Conservation (phyloP, 345 rosid genomes). For the Sisymbrium irio region DNA sequence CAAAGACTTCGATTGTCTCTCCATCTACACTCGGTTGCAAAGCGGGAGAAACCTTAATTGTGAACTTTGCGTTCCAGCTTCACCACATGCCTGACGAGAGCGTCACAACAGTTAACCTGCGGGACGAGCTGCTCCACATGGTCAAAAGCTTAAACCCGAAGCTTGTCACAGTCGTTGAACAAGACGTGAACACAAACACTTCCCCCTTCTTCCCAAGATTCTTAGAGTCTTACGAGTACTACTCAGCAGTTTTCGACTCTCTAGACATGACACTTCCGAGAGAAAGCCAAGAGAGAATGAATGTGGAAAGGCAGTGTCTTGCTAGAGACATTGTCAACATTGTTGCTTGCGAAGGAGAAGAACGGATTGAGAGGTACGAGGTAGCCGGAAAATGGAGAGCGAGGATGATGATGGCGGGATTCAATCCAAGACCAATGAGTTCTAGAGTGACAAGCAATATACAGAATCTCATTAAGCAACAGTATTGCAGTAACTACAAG, state of each 20-base stretch:
- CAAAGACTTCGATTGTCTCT: constrained; percentile 66
- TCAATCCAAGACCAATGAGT: constrained; percentile 63
- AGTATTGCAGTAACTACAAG: constrained; percentile 63
- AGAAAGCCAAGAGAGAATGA: constrained; percentile 94
- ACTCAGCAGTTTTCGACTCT: constrained; percentile 86
- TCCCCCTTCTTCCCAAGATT: constrained; percentile 83
- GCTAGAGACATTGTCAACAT: constrained; percentile 94
- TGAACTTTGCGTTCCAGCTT: constrained; percentile 95
- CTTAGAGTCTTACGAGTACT: constrained; percentile 79
- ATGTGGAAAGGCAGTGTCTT: constrained; percentile 90
- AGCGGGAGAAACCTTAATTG: constrained; percentile 71
- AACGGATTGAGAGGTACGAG: constrained; percentile 86
- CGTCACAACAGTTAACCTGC: constrained; percentile 79
- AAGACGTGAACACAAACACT: constrained; percentile 90
- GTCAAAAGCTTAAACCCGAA: constrained; percentile 86
- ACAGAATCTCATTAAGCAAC: constrained; percentile 46
- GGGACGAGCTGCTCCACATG: constrained; percentile 92
- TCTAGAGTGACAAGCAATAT: constrained; percentile 46
- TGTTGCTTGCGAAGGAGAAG: constrained; percentile 96
- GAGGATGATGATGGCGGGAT: constrained; percentile 94
- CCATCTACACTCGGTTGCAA: constrained; percentile 63
- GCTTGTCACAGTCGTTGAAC: constrained; percentile 92
- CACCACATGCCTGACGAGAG: constrained; percentile 99
- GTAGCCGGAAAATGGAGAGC: constrained; percentile 96
- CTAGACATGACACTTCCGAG: constrained; percentile 87